Percentiles rank a stretch among this genome's conserved stretches.
Evolutionary conservation across 2,329 filamentous ascomycete species (phyloP).

Genomic region (Colletotrichum phormii): DNA sequence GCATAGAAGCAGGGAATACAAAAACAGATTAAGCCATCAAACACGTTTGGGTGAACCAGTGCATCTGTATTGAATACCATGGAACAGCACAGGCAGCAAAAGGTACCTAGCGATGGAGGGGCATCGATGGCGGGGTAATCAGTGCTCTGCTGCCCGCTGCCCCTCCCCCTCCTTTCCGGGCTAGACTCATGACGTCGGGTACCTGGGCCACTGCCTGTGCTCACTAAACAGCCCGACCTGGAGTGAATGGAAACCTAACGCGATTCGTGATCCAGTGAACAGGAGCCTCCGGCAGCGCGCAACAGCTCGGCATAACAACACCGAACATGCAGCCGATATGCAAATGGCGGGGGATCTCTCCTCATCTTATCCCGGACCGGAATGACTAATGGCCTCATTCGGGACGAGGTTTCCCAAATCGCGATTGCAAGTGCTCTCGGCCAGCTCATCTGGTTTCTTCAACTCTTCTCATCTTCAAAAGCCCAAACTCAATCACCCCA

Average conservation of each 20-base stretch:
- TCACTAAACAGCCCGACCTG: no score
- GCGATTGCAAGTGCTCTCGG: neutral
- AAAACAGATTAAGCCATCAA: no score
- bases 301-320: conserved; percentile 26
- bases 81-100: no score
- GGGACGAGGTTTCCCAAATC: neutral
- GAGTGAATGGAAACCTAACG: neutral
- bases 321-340: conserved; percentile 27
- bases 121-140: conserved; percentile 10
- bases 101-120: neutral
- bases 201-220: neutral
- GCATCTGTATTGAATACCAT: no score
- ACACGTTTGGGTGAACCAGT: no score
- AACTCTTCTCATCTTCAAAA: neutral
- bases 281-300: neutral
- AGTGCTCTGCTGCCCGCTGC: conserved; percentile 4
- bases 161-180: neutral
- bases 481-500: neutral
- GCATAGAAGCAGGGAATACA: no score
- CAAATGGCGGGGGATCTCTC: conserved; percentile 7
- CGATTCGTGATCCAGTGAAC: neutral
- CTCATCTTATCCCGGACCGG: neutral
- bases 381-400: conserved; percentile 31
- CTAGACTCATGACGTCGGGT: neutral
- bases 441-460: neutral